Evolutionary conservation across 1,139 yeast species (phyloP).

Genomic region (Tardiomyces depauwii): DNA sequence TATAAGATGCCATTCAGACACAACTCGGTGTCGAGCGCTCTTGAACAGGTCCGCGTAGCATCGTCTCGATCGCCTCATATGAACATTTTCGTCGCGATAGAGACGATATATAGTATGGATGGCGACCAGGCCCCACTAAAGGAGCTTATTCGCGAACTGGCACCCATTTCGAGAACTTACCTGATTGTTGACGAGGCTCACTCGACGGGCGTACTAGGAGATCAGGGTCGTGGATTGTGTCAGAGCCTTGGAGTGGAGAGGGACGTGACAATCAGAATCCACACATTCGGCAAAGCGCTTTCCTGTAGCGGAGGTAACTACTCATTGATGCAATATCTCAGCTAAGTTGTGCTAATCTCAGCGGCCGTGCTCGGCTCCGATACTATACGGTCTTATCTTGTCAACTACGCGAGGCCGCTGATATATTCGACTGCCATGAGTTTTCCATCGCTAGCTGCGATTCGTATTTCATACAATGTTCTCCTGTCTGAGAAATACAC

Average conservation of each 20-base stretch:
- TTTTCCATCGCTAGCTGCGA: conserved; percentile 10
- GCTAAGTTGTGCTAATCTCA: not conserved
- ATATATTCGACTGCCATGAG: conserved; percentile 18
- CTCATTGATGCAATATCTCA: no score
- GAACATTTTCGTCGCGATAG: conserved; percentile 11
- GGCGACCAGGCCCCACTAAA: conserved; percentile 18
- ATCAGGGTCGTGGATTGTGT: conserved; percentile 16
- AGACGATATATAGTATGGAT: conserved; percentile 22
- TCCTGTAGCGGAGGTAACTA: conserved; percentile 14
- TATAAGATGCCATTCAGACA: conserved; percentile 9
- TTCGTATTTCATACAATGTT: conserved; percentile 11
- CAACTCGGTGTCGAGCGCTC: conserved; percentile 5
- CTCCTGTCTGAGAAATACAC: conserved; percentile 2
- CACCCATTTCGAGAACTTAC: conserved; percentile 10
- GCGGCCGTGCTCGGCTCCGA: conserved; percentile 15
- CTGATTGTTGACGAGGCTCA: conserved; percentile 21
- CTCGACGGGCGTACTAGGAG: conserved; percentile 19
- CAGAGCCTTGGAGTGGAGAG: conserved; percentile 10
- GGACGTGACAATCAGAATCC: conserved; percentile 14
- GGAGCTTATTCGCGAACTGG: conserved; percentile 9
- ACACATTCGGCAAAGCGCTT: conserved; percentile 22
- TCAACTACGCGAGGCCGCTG: conserved; percentile 20
- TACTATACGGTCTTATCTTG: conserved; percentile 11
- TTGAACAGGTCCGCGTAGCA: not conserved
- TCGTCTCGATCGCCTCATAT: not conserved